Conservation (phyloP, 441 rosid species). For the Omphalea diandra region DNA sequence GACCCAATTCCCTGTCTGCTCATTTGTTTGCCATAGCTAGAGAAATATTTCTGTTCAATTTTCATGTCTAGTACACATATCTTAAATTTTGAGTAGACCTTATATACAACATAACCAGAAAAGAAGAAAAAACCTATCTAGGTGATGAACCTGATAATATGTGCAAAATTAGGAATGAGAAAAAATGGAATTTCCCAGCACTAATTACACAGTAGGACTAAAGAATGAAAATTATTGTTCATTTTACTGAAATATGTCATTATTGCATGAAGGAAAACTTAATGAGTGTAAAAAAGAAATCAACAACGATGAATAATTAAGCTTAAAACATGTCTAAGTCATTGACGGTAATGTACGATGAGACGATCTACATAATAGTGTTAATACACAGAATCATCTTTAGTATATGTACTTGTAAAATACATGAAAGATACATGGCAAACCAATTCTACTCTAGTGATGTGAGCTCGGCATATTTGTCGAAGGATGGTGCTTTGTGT, state of each 20-base stretch:
- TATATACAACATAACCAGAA: neutral
- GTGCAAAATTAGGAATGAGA: neutral
- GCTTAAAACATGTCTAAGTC: neutral
- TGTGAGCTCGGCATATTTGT: neutral
- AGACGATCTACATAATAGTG: neutral
- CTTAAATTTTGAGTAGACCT: no score
- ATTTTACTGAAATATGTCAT: no score
- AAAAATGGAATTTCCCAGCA: neutral
- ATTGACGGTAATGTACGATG: neutral
- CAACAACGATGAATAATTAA: neutral
- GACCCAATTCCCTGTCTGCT: slow-evolving; percentile 8
- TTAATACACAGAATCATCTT: neutral
- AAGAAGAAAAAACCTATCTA: neutral
- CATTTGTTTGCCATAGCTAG: neutral
- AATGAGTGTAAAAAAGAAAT: neutral
- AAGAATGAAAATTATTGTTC: no score
- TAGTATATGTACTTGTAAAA: neutral
- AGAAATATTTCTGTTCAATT: neutral
- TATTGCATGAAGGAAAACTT: no score
- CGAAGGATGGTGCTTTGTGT: neutral
- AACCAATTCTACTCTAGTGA: neutral
- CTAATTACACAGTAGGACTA: no score
- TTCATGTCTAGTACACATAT: no score
- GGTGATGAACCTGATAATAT: neutral
- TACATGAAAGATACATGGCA: neutral